phyloP scores from a whole-genome alignment of 1,284 basidiomycete genomes.

The Cutaneotrichosporon daszewskae region DNA sequence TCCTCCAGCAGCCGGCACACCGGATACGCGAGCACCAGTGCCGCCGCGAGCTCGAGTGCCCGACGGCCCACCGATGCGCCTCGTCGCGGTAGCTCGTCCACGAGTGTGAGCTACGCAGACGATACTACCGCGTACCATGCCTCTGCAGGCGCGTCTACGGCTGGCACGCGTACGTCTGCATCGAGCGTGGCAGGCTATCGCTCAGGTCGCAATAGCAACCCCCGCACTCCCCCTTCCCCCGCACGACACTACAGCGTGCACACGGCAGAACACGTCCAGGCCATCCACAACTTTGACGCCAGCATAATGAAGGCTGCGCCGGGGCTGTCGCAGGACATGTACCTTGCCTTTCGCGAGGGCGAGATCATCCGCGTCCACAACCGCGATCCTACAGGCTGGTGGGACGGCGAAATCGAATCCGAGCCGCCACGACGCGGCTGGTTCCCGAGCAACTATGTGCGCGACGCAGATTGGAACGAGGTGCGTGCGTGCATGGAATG shows the following conservation, averaged over 20 bases:
- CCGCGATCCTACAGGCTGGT: conserved; percentile 87
- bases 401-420: conserved; percentile 78
- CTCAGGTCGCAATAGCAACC: neutral
- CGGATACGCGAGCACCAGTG: neutral
- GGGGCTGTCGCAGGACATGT: conserved; percentile 56
- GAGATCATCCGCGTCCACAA: conserved; percentile 86
- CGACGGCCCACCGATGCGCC: no score
- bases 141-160: no score
- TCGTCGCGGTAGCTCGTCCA: no score
- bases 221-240: neutral
- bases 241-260: neutral
- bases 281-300: conserved; percentile 79
- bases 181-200: neutral
- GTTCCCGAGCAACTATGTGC: conserved; percentile 77
- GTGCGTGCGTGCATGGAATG: no score
- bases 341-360: conserved; percentile 80
- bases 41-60: no score
- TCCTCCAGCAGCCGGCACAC: neutral
- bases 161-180: no score
- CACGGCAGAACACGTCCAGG: conserved; percentile 54
- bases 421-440: conserved; percentile 90
- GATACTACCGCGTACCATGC: neutral
- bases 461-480: conserved; percentile 29
- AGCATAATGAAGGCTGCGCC: conserved; percentile 46
- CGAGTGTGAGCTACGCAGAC: neutral